Conservation (phyloP, 768 basidiomycete species). For the Dentipellis sp. region DNA sequence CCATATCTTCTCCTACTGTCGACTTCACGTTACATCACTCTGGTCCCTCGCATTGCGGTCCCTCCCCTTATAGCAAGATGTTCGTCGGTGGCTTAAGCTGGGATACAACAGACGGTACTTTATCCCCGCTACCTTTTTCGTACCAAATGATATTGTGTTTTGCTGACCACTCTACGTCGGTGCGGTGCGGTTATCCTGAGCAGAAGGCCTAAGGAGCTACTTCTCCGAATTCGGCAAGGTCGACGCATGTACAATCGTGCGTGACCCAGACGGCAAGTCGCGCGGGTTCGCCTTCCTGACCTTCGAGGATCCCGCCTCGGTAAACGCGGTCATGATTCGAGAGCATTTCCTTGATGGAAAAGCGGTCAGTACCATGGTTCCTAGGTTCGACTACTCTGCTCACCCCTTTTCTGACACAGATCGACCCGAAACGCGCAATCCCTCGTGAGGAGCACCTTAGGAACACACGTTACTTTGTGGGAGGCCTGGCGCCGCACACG, state of each 20-base stretch:
- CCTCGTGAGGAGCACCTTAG: slow-evolving; percentile 92
- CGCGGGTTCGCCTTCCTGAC: slow-evolving; percentile 98
- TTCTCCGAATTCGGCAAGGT: slow-evolving; percentile 96
- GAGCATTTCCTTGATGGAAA: slow-evolving; percentile 96
- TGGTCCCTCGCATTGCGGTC: slow-evolving; percentile 11
- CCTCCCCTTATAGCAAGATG: slow-evolving; percentile 77
- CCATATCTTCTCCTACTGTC: slow-evolving; percentile 11
- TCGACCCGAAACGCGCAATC: slow-evolving; percentile 99
- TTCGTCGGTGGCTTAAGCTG: slow-evolving; percentile 99
- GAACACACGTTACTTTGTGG: slow-evolving; percentile 93
- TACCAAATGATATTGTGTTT: slow-evolving; percentile 20
- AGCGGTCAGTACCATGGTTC: slow-evolving; percentile 55
- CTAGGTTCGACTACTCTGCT: not conserved
- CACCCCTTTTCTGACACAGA: slow-evolving; percentile 38
- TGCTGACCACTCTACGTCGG: slow-evolving; percentile 36
- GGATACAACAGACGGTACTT: slow-evolving; percentile 98
- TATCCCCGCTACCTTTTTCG: slow-evolving; percentile 22
- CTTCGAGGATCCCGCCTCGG: slow-evolving; percentile 86
- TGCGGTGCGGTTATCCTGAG: slow-evolving; percentile 17
- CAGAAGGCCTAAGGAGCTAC: slow-evolving; percentile 76
- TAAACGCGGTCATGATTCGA: slow-evolving; percentile 92
- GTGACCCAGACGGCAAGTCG: slow-evolving; percentile 89
- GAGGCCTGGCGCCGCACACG: slow-evolving; percentile 84
- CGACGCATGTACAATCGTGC: slow-evolving; percentile 98
- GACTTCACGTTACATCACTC: slow-evolving; percentile 11